phyloP scores from a whole-genome alignment of 2,329 filamentous ascomycete species.

The Annulohypoxylon truncatum region DNA sequence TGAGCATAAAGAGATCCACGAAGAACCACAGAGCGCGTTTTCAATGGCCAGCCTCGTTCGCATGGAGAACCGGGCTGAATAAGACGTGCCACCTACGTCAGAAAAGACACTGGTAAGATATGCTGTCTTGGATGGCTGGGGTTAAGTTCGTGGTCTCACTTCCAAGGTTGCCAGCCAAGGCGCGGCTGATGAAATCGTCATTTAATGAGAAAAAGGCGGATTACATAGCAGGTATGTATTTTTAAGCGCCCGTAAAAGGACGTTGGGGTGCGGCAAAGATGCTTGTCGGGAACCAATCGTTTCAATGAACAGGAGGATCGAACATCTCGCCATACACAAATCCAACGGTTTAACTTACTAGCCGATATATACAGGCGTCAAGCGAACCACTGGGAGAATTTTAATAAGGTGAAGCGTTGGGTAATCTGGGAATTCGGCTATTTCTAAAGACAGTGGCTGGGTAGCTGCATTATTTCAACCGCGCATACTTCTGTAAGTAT shows the following conservation, averaged over 20 bases:
- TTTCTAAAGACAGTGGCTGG: constrained; percentile 16
- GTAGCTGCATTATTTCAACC: constrained; percentile 22
- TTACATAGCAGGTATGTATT: constrained; percentile 6
- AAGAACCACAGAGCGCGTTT: not conserved
- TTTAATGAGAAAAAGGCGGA: constrained; percentile 5
- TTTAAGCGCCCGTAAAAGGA: constrained; percentile 29
- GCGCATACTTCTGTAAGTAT: constrained; percentile 11
- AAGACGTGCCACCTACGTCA: constrained; percentile 32
- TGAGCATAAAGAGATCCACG: constrained; percentile 10
- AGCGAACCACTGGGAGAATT: constrained; percentile 33
- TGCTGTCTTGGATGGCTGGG: constrained; percentile 27
- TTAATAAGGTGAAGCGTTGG: not conserved
- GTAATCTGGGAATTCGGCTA: constrained; percentile 14
- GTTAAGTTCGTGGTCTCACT: not conserved
- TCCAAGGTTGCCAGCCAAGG: constrained; percentile 12
- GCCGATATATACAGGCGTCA: constrained; percentile 23
- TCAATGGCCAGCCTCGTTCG: not conserved
- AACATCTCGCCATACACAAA: not conserved
- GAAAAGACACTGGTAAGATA: constrained; percentile 17
- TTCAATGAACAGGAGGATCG: constrained; percentile 22
- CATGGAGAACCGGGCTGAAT: not conserved
- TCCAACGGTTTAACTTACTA: constrained; percentile 20
- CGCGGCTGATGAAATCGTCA: constrained; percentile 30
- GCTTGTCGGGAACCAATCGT: constrained; percentile 27
- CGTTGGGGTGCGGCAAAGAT: constrained; percentile 3